Conservation (phyloP, 768 basidiomycete species). For the Termitomyces bulborhizus region DNA sequence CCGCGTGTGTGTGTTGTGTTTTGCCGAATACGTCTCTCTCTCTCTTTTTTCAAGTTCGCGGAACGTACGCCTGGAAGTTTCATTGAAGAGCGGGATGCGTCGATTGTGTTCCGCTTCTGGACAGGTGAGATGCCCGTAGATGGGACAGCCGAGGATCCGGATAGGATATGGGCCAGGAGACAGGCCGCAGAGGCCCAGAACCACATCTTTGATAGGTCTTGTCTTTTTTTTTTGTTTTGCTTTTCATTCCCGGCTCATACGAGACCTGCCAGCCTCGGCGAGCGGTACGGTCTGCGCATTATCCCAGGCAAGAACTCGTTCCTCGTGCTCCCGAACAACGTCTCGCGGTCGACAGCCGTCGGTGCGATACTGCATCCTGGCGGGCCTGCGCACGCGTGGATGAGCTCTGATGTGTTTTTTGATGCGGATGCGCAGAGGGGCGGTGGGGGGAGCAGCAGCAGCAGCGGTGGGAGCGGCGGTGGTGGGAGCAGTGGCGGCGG, state of each 20-base stretch:
- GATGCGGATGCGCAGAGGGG: not conserved
- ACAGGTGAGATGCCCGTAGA: constrained; percentile 32
- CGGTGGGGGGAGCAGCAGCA: too few species aligned
- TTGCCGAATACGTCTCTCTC: too few species aligned
- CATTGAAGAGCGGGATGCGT: constrained; percentile 78
- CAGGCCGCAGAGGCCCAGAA: constrained; percentile 92
- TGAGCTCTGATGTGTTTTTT: constrained; percentile 26
- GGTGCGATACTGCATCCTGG: constrained; percentile 74
- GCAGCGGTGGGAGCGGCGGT: too few species aligned
- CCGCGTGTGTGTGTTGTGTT: too few species aligned
- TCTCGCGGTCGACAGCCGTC: constrained; percentile 72
- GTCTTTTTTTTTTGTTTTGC: too few species aligned
- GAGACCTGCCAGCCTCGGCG: too few species aligned
- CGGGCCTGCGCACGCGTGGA: constrained; percentile 39
- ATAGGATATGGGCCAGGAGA: constrained; percentile 76
- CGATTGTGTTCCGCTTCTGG: constrained; percentile 85
- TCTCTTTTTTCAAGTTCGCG: constrained; percentile 50
- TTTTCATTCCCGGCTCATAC: too few species aligned
- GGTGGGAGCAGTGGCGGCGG: not conserved
- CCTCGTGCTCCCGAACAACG: constrained; percentile 77
- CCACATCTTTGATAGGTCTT: constrained; percentile 76
- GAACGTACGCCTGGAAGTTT: constrained; percentile 86
- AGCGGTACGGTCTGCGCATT: constrained; percentile 72
- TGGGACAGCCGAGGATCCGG: constrained; percentile 33
- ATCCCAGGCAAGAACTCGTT: constrained; percentile 74